Percentiles rank a stretch among this genome's conserved stretches.
Evolutionary conservation across 2,329 filamentous ascomycete genomes (phyloP).

Genomic region (Tolypocladium tundrense): DNA sequence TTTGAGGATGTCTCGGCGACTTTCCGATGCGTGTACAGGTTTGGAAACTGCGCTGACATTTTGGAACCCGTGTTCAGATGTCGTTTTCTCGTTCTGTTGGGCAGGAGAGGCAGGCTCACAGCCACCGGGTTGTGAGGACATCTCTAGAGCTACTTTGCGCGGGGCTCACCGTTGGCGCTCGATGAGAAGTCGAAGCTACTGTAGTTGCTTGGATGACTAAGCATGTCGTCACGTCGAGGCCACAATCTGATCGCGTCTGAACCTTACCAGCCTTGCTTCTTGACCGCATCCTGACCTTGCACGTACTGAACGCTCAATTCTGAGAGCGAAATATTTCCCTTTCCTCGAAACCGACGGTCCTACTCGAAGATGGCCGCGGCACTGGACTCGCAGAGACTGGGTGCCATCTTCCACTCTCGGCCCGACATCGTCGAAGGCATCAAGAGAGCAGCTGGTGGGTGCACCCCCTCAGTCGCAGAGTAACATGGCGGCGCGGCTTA

Average conservation of each 20-base stretch:
- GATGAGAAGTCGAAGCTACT: neutral
- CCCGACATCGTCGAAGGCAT: conserved; percentile 48
- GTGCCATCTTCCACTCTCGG: conserved; percentile 41
- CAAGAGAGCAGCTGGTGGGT: conserved; percentile 39
- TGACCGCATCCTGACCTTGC: neutral
- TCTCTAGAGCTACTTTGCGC: neutral
- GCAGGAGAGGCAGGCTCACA: neutral
- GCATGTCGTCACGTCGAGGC: conserved; percentile 1
- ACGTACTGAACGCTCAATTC: neutral
- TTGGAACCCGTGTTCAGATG: neutral
- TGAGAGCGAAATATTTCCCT: neutral
- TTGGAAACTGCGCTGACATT: conserved; percentile 42
- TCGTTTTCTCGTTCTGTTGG: neutral
- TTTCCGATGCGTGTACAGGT: conserved; percentile 74
- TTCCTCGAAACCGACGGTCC: neutral
- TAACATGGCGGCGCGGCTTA: conserved; percentile 1
- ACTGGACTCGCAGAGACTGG: conserved; percentile 40
- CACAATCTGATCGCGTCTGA: neutral
- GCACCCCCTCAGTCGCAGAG: neutral
- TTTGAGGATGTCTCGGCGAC: conserved; percentile 79
- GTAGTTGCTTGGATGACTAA: neutral
- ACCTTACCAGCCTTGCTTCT: neutral
- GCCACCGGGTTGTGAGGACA: neutral
- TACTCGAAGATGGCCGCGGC: conserved; percentile 25
- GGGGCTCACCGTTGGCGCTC: neutral